A percentile compares a stretch with the other conserved stretches of the same genome.
These are phyloP conservation scores for Beauveria sp. DNA, from an alignment of 2,329 filamentous ascomycete genomes.

Conservation along the genomic window DNA sequence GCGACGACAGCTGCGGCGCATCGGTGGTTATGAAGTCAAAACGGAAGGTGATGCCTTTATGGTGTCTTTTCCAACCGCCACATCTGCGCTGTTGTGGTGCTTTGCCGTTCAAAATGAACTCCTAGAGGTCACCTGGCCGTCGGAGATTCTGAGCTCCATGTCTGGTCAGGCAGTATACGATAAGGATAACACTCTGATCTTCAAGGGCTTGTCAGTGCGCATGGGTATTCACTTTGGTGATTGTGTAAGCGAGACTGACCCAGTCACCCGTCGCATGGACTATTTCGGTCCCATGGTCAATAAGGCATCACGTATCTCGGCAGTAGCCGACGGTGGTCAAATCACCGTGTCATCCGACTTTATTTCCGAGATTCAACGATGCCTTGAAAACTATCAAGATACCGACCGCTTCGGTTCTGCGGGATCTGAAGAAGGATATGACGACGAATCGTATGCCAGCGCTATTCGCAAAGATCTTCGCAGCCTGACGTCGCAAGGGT, in stretches of 20 bases:
- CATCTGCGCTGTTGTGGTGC: conserved; percentile 89
- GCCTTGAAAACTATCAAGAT: conserved; percentile 82
- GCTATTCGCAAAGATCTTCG: conserved; percentile 82
- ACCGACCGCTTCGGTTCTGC: conserved; percentile 62
- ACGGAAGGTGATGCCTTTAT: conserved; percentile 99
- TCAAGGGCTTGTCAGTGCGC: conserved; percentile 86
- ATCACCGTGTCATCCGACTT: conserved; percentile 97
- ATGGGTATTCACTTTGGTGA: conserved; percentile 98
- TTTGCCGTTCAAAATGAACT: conserved; percentile 88
- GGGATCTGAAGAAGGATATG: conserved; percentile 59
- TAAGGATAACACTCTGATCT: conserved; percentile 80
- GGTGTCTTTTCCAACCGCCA: conserved; percentile 96
- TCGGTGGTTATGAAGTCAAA: conserved; percentile 97
- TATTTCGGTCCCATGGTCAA: conserved; percentile 99
- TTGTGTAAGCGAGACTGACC: conserved; percentile 90
- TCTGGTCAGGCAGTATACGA: conserved; percentile 78
- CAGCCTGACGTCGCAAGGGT: conserved; percentile 81
- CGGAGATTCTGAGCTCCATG: conserved; percentile 80
- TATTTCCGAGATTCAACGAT: conserved; percentile 89
- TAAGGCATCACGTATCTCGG: conserved; percentile 86
- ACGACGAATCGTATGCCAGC: conserved; percentile 66
- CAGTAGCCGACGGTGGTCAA: conserved; percentile 91
- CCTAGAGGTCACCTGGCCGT: conserved; percentile 85
- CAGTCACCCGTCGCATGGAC: conserved; percentile 96
- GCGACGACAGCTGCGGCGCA: conserved; percentile 83